Evolutionary conservation across 2,329 filamentous ascomycete genomes (phyloP).

Genomic region (Calonectria leucothoes): DNA sequence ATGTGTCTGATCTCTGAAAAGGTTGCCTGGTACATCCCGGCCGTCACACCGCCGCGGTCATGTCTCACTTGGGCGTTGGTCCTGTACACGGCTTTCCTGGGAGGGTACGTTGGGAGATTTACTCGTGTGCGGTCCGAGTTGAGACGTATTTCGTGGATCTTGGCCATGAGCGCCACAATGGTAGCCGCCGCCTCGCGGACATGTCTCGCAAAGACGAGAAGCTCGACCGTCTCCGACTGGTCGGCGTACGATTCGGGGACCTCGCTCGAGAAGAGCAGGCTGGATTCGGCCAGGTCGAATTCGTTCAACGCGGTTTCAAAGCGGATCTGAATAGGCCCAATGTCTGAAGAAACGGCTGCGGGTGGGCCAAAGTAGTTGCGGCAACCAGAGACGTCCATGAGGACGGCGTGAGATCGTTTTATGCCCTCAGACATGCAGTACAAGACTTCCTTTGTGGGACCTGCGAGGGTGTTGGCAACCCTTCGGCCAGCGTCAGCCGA

Average conservation of each 20-base stretch:
- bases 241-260: slow-evolving; percentile 59
- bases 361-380: slow-evolving; percentile 59
- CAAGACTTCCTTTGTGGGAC: slow-evolving; percentile 60
- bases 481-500: slow-evolving; percentile 34
- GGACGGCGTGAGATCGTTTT: slow-evolving; percentile 60
- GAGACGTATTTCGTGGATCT: slow-evolving; percentile 61
- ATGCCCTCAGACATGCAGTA: slow-evolving; percentile 58
- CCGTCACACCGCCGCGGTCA: slow-evolving; percentile 68
- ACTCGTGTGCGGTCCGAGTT: slow-evolving; percentile 53
- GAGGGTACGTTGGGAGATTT: slow-evolving; percentile 64
- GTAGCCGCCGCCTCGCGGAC: slow-evolving; percentile 63
- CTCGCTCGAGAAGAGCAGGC: slow-evolving; percentile 57
- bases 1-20: slow-evolving; percentile 57
- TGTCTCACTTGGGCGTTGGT: slow-evolving; percentile 69
- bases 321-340: slow-evolving; percentile 51
- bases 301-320: slow-evolving; percentile 56
- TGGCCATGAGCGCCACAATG: slow-evolving; percentile 58
- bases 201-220: slow-evolving; percentile 67
- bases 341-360: slow-evolving; percentile 54
- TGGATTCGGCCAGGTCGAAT: slow-evolving; percentile 61
- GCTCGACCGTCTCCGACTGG: slow-evolving; percentile 61
- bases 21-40: slow-evolving; percentile 60
- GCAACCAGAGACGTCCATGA: slow-evolving; percentile 66
- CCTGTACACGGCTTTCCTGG: slow-evolving; percentile 63
- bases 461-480: slow-evolving; percentile 50